These are phyloP conservation scores for Suillus subalutaceus DNA, from an alignment of 768 basidiomycete species.

Conservation along the genomic window DNA sequence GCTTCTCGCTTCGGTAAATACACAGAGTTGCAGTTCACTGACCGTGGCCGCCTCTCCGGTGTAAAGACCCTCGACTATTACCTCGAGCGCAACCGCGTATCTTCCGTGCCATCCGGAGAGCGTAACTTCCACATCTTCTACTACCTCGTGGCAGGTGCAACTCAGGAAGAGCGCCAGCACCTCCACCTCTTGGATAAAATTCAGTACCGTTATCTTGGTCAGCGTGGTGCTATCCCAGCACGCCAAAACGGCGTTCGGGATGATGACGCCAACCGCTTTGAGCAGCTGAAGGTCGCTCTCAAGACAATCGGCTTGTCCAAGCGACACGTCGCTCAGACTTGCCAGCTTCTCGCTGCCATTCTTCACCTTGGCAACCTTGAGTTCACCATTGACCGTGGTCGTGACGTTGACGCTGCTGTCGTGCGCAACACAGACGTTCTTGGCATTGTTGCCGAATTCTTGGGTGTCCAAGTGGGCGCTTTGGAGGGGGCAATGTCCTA, in stretches of 20 bases:
- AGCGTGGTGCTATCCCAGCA: constrained; percentile 51
- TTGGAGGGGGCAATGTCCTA: constrained; percentile 86
- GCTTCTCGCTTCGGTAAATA: constrained; percentile 98
- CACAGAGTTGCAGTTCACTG: constrained; percentile 95
- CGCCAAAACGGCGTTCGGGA: constrained; percentile 54
- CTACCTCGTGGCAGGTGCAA: constrained; percentile 91
- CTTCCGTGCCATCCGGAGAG: constrained; percentile 86
- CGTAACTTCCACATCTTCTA: constrained; percentile 99
- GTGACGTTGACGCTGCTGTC: constrained; percentile 92
- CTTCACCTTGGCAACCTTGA: constrained; percentile 96
- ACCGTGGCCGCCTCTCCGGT: constrained; percentile 85
- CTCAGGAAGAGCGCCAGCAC: constrained; percentile 85
- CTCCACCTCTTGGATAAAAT: constrained; percentile 82
- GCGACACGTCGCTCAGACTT: constrained; percentile 92
- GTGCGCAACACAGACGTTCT: constrained; percentile 85
- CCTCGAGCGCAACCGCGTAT: constrained; percentile 89
- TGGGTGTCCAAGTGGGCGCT: constrained; percentile 74
- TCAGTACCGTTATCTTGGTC: constrained; percentile 86
- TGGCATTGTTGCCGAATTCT: constrained; percentile 86
- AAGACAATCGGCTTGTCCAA: constrained; percentile 94
- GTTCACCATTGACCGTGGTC: constrained; percentile 79
- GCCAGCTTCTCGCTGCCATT: constrained; percentile 93
- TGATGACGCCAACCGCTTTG: constrained; percentile 87
- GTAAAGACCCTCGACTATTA: constrained; percentile 97
- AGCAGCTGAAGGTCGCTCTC: constrained; percentile 92